phyloP scores from a whole-genome alignment of 2,329 filamentous ascomycete species.

The Colletotrichum musicola region DNA sequence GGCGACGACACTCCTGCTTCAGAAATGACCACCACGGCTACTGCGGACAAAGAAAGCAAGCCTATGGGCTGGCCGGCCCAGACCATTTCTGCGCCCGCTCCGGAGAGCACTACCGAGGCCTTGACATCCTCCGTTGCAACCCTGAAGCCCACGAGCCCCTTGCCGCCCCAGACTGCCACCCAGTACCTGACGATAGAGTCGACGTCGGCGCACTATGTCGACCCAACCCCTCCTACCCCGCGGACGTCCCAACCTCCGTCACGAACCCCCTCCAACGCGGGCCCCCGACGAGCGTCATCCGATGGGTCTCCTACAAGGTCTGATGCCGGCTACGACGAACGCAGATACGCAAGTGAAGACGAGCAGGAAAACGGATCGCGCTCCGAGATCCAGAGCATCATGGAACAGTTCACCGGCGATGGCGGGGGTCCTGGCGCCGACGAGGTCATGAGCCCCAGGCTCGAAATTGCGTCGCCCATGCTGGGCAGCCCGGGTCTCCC shows the following conservation, averaged over 20 bases:
- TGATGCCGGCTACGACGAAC: constrained; percentile 69
- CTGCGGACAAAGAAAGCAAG: not conserved
- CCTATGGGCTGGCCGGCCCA: constrained; percentile 12
- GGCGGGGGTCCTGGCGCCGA: constrained; percentile 78
- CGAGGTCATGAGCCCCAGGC: constrained; percentile 91
- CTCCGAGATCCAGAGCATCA: constrained; percentile 95
- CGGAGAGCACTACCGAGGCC: constrained; percentile 42
- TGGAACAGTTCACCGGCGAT: constrained; percentile 91
- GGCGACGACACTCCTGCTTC: constrained; percentile 22
- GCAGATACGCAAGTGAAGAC: constrained; percentile 69
- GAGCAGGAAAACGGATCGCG: constrained; percentile 77
- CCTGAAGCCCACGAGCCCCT: constrained; percentile 59
- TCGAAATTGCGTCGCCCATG: constrained; percentile 86
- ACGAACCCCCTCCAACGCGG: constrained; percentile 68
- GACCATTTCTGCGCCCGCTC: not conserved
- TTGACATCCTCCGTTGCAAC: constrained; percentile 63
- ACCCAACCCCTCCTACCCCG: constrained; percentile 70
- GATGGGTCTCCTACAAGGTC: constrained; percentile 67
- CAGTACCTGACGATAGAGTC: constrained; percentile 64
- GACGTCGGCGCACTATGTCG: constrained; percentile 60
- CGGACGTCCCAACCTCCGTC: constrained; percentile 68
- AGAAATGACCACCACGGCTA: not conserved
- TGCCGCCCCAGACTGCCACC: constrained; percentile 51
- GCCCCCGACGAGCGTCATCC: constrained; percentile 59
- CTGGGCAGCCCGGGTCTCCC: constrained; percentile 70